phyloP scores from a whole-genome alignment of 208 protist species.

The Crithidia mellificae region DNA sequence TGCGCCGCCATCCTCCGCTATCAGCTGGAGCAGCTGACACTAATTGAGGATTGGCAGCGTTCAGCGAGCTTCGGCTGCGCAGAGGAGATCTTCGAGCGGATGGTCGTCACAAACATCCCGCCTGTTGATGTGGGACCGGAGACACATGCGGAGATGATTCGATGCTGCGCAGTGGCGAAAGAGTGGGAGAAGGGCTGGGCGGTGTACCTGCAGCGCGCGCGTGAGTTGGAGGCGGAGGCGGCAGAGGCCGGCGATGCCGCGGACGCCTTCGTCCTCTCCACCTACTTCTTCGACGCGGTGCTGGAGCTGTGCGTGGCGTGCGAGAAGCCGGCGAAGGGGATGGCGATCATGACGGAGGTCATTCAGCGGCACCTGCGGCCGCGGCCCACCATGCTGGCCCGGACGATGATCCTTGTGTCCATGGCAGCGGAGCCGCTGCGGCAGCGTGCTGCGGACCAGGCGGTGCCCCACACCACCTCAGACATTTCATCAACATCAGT shows the following conservation, averaged over 20 bases:
- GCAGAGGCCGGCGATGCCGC: constrained; percentile 23
- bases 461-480: not conserved
- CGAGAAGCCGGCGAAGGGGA: constrained; percentile 54
- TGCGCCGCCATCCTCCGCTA: constrained; percentile 86
- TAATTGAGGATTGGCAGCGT: constrained; percentile 71
- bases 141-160: constrained; percentile 91
- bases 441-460: not conserved
- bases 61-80: constrained; percentile 50
- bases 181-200: constrained; percentile 86
- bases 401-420: constrained; percentile 66
- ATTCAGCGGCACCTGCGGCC: constrained; percentile 73
- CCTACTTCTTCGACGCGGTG: constrained; percentile 82
- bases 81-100: constrained; percentile 91
- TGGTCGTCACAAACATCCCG: constrained; percentile 89
- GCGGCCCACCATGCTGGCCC: constrained; percentile 70
- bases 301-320: constrained; percentile 77
- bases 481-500: not conserved
- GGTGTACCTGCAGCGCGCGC: constrained; percentile 70
- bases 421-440: constrained; percentile 57
- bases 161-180: constrained; percentile 78
- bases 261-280: constrained; percentile 61
- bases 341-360: constrained; percentile 66
- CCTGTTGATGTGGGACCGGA: constrained; percentile 84
- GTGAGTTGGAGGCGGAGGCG: constrained; percentile 69
- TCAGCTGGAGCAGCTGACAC: constrained; percentile 72